Evolutionary conservation across 2,329 filamentous ascomycete genomes (phyloP), one percentile per base, ranked within the genome.

Genomic region (Didymella pomorum): DNA sequence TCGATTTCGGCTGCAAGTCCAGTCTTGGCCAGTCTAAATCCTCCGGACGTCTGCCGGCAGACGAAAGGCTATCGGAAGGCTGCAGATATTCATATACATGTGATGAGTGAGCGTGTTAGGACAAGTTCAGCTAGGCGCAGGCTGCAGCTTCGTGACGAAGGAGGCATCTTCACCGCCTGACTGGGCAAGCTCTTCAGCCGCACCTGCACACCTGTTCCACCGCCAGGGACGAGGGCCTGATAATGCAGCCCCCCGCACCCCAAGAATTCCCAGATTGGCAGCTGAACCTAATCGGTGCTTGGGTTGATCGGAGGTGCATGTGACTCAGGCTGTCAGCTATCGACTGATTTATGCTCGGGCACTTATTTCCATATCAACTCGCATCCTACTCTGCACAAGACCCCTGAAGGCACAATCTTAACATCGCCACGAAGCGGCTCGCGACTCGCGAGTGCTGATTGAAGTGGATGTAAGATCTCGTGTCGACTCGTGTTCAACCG

Each of bases 1-100:
- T 58, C 37, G 55, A 52, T 58, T 52, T 44, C 55, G 54, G 55
- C 55, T 56, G 37, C 43, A 51, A 28, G 42, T 18, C 35, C 21
- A 26, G 44, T 48, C 55, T 46, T 58, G 49, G 55, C 37, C 28
- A 48, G 18, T 43, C 35, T 46, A 39, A 49, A 26, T 35, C 12
- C 37, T 48, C 18, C 55, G 44, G 21, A 33, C 41, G 44, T 52
- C 44, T 58, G 49, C 49, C 55, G 43, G 49, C 44, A 58, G 37
- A 23, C 39, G 21, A 44, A n/a, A 29, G 37, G 23, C 11, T 29
- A 44, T 52, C 29, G 23, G 29, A 41, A 21, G 29, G 48, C 35
- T 52, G 48, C 37, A 52, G 48, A 21, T n/a, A 41, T n/a, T 9
- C n/a, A 45, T 45, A 29, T 33, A 12, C 46, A 50, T 56, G 52